Evolutionary conservation across 2,329 filamentous ascomycete genomes (phyloP), one percentile per base, ranked within the genome.

Genomic region (Hymenoscyphus repandus): DNA sequence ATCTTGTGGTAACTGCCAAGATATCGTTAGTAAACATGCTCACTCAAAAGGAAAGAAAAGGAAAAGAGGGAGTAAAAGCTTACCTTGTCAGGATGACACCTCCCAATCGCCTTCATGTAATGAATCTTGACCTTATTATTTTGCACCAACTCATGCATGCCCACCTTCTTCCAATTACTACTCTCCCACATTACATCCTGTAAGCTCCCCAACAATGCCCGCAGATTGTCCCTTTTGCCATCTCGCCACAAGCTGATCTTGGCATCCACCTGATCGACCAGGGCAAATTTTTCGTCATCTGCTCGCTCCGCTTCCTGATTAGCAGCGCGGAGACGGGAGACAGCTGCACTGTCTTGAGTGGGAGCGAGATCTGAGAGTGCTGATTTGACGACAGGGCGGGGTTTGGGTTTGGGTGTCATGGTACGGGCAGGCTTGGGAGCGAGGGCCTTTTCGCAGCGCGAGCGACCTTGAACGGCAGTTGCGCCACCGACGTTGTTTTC

Each of bases 61-160:
- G 41, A 4, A 32, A 39, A 22, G 18, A 31, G 45, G 18, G 45
- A 60, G 52, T 53, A 15, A n/a, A 54, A 59, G 69, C 82, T 70
- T 76, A 96, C 93, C 86, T 99, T 99, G 69, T 99, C 93, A 54
- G 93, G 93, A 77, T 99, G 93, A 61, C 93, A 93, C 77, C 96
- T 97, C 10, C 86, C 89, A 77, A 99, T 97, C 5, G 92, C 93
- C 79, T 96, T 96, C 93, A 99, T 97, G 68, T 99, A 99, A 53
- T 88, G 77, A 58, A 99, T 86, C 80, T 99, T 99, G 68, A 97
- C 93, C 76, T 92, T 96, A 60, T 88, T 90, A 32, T 90, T 84
- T 78, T 96, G 80, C 47, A 99, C 86, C 60, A 99, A 70, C 72
- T 99, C 93, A 58, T 91, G 86, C 82, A 99, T 82, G 31, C 90